Conservation (phyloP, 345 rosid species). For the Salix purpurea region DNA sequence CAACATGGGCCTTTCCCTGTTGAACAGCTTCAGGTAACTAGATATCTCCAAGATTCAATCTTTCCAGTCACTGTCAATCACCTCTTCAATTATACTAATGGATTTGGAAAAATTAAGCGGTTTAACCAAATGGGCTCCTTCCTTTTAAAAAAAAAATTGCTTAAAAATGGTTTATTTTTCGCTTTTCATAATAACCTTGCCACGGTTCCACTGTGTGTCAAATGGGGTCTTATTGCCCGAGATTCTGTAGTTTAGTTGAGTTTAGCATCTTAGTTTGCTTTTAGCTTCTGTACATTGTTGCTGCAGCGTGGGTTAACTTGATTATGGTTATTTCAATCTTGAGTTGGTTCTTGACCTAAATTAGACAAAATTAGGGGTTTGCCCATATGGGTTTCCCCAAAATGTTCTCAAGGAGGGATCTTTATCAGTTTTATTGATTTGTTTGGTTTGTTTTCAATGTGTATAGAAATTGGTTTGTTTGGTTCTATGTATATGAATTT, state of each 20-base stretch:
- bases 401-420: neutral
- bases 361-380: neutral
- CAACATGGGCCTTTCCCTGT: slow-evolving; percentile 58
- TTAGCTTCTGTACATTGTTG: neutral
- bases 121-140: neutral
- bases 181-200: no score
- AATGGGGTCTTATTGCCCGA: slow-evolving; percentile 3
- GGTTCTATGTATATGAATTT: neutral
- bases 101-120: neutral
- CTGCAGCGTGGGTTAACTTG: neutral
- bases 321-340: neutral
- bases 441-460: neutral
- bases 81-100: neutral
- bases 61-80: neutral
- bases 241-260: neutral
- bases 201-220: neutral
- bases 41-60: neutral
- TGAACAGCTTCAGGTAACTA: slow-evolving; percentile 54
- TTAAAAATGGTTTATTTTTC: neutral
- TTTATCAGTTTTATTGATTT: neutral
- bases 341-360: neutral
- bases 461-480: neutral
- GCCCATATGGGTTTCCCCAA: neutral
- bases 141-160: neutral
- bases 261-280: neutral